Evolutionary conservation across 805 yeast species (phyloP), one percentile per base, ranked within the genome.

Genomic region (Cyberlindnera mycetangii): DNA sequence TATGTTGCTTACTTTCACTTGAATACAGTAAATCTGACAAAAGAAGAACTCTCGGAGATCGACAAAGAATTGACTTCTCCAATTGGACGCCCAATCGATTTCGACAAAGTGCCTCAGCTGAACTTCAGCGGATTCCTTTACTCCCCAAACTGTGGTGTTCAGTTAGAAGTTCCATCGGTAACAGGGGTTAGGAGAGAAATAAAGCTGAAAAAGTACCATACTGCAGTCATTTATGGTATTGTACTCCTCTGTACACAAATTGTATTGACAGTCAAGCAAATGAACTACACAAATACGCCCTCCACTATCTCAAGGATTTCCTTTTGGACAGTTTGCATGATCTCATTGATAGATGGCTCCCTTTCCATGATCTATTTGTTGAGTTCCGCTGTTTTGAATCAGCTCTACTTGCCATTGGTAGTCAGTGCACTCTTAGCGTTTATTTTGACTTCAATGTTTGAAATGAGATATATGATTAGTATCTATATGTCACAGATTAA

Each of bases 81-180:
- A 1, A 59, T 76, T n/a, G 97, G 97, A 0, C 69, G 85, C 48
- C 97, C 97, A 2, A 74, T 81, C 14, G 72, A 75, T 15, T 52
- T 67, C 20, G 53, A 64, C 11, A 47, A 57, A 1, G 59, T 83
- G 5, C 97, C 97, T 0, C 55, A 62, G 0, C 51, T 90, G 15
- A 66, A 66, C 25, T 55, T 90, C 9, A 61, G 73, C 2, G 89
- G 84, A 7, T 50, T 88, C 12, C 47, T 88, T 16, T 89, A 86
- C 57, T 88, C 96, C 0, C 97, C 97, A 0, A 96, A 90, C 59
- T 90, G 98, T 69, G 95, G 90, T 0, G 58, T 83, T 3, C 59
- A 75, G 2, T 48, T 87, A 5, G 60, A 65, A 6, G 33, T 75
- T 7, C 60, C 61, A 7, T 50, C 56, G 7, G 62, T 69, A 3